A percentile compares a stretch with the other conserved stretches of the same genome.
Conservation (phyloP, 495 filamentous ascomycete species). For the Penicillium soppii region DNA sequence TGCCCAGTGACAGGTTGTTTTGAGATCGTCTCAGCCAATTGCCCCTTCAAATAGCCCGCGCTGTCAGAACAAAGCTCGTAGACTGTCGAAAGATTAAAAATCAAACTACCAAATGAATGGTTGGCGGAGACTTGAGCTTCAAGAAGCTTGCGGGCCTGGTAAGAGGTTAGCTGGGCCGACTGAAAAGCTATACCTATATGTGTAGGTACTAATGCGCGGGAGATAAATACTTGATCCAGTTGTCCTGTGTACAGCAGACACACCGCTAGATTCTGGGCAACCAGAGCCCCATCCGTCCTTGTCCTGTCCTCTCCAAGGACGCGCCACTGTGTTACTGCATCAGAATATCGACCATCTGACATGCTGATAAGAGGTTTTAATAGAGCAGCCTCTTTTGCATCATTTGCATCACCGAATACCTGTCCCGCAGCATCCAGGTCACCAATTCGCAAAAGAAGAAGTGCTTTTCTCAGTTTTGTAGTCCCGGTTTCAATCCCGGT, state of each 20-base stretch:
- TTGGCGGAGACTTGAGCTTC: slow-evolving; percentile 61
- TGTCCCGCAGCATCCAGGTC: slow-evolving; percentile 66
- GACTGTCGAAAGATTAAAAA: slow-evolving; percentile 88
- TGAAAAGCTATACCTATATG: neutral
- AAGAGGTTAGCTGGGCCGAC: slow-evolving; percentile 6
- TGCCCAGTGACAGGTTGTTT: slow-evolving; percentile 40
- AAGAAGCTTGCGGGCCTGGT: slow-evolving; percentile 56
- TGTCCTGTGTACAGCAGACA: slow-evolving; percentile 76
- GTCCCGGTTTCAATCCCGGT: slow-evolving; percentile 29
- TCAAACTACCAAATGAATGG: slow-evolving; percentile 66
- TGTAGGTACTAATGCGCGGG: neutral
- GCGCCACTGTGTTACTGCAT: slow-evolving; percentile 63
- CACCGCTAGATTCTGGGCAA: slow-evolving; percentile 77
- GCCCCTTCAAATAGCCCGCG: slow-evolving; percentile 63
- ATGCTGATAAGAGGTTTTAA: slow-evolving; percentile 69
- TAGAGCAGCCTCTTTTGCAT: slow-evolving; percentile 31
- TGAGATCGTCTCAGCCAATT: slow-evolving; percentile 68
- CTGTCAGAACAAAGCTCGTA: slow-evolving; percentile 89
- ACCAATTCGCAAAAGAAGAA: slow-evolving; percentile 74
- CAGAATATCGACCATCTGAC: slow-evolving; percentile 71
- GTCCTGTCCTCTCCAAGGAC: slow-evolving; percentile 42
- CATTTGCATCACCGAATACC: slow-evolving; percentile 30
- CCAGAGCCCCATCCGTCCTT: slow-evolving; percentile 46
- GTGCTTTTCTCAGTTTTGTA: slow-evolving; percentile 49
- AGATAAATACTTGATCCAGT: slow-evolving; percentile 64